Evolutionary conservation across 352 stramenopile species (phyloP), one percentile per base, ranked within the genome.

Genomic region (Pythium biforme): DNA sequence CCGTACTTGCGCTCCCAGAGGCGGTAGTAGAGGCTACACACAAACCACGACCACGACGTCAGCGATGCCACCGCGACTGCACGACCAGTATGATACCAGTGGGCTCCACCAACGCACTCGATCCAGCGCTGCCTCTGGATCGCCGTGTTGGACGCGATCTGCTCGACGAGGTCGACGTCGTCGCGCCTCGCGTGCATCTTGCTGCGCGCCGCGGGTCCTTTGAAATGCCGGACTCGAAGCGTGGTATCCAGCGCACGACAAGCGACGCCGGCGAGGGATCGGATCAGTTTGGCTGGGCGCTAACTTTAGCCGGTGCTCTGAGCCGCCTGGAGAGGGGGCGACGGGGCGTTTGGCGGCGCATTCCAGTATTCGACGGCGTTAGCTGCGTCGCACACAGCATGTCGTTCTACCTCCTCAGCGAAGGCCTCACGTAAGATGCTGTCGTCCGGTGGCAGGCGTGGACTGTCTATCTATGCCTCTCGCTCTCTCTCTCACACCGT

Each of bases 351-450:
- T n/a, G n/a, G n/a, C n/a, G n/a, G n/a, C n/a, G n/a, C n/a, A n/a
- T n/a, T n/a, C n/a, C n/a, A n/a, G n/a, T n/a, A n/a, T n/a, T n/a
- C n/a, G n/a, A n/a, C n/a, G n/a, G n/a, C n/a, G n/a, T n/a, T n/a
- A n/a, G n/a, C n/a, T n/a, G n/a, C n/a, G n/a, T n/a, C n/a, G n/a
- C n/a, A n/a, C n/a, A 31, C 11, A 31, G 12, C 51, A 90, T 90
- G 81, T 77, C 72, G 55, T 85, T 90, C 64, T 90, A 89, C 62
- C 69, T 90, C 22, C 60, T 90, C 26, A 90, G 79, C 60, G 76
- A 89, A 72, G 72, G 79, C 11, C 74, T 90, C 61, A 82, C 76
- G 81, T 90, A 66, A 56, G 76, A 68, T 31, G 4, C 37, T 45
- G 12, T 43, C 6, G 37, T 43, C 37, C 20, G 34, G 20, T 62